Evolutionary conservation across 345 rosid species (phyloP), one percentile per base, ranked within the genome.

Genomic region (Jatropha curcas): DNA sequence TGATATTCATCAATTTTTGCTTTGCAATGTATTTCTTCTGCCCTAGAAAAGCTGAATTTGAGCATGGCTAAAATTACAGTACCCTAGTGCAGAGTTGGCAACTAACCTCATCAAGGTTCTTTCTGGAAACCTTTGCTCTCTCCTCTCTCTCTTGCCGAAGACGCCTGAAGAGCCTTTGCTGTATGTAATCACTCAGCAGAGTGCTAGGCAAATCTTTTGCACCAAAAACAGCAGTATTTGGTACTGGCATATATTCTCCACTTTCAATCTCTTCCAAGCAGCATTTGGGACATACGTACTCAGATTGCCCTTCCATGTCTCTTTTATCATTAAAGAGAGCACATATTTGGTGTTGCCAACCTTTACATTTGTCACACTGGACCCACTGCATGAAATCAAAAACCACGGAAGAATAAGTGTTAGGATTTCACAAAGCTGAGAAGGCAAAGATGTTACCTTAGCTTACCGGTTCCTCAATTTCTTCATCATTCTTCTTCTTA

Each of bases 301-400:
- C 82, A 52, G 83, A 77, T 19, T 66, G 71, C 34, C 81, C 81
- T 67, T 84, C 84, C 55, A 3, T 19, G 72, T 88, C 80, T 50
- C 59, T 84, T 37, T 77, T 61, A 59, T 39, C 68, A 81, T 89
- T 89, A 74, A 79, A 87, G 22, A 89, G 87, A 69, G 86, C 88
- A 81, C 93, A 88, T 73, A 85, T 87, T 70, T 84, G 86, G 74
- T 88, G 93, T 75, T 88, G 93, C 93, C 89, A 86, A 41, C 62
- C 60, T 57, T 74, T 52, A 59, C 90, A 88, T 79, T 78, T 80
- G 71, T 75, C 85, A 71, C 93, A 88, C 48, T 66, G 81, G 71
- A 87, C 89, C 89, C 89, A 88, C 90, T 85, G 84, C 70, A 72
- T 43, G 66, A 79, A 59, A 12, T 75, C 51, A 76, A 56, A 31